phyloP scores from a whole-genome alignment of 2,329 filamentous ascomycete genomes.

The Plenodomus lindquistii region DNA sequence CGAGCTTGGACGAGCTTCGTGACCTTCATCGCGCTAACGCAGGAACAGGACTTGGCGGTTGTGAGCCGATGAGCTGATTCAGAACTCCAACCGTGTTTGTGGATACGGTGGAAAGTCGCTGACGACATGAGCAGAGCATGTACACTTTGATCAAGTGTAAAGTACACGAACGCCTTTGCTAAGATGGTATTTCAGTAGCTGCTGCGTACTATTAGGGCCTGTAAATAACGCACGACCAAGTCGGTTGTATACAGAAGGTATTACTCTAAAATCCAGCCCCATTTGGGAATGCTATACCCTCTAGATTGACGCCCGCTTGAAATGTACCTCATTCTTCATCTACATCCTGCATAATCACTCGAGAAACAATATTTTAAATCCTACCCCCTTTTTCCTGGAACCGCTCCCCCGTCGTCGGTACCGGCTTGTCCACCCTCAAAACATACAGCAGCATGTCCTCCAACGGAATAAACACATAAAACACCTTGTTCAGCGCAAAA shows the following conservation, averaged over 20 bases:
- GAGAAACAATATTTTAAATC: slow-evolving; percentile 16
- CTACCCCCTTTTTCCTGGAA: slow-evolving; percentile 44
- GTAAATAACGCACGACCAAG: too few relatives aligned
- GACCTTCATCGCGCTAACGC: slow-evolving; percentile 10
- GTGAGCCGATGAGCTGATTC: neutral
- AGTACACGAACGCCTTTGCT: too few relatives aligned
- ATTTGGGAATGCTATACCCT: neutral
- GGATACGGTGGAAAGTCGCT: neutral
- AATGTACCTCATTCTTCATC: neutral
- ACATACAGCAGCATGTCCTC: slow-evolving; percentile 56
- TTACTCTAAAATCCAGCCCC: neutral
- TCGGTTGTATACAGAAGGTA: neutral
- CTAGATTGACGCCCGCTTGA: slow-evolving; percentile 1
- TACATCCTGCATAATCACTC: neutral
- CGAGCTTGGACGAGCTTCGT: slow-evolving; percentile 6
- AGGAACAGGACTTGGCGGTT: slow-evolving; percentile 8
- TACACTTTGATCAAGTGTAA: too few relatives aligned
- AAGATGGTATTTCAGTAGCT: too few relatives aligned
- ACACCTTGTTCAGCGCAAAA: slow-evolving; percentile 55
- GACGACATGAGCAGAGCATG: too few relatives aligned
- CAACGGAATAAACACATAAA: slow-evolving; percentile 55
- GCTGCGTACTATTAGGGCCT: too few relatives aligned
- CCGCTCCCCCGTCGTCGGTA: slow-evolving; percentile 57
- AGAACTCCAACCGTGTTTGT: neutral
- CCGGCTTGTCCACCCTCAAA: slow-evolving; percentile 57